Percentiles rank a stretch among this genome's conserved stretches.
Evolutionary conservation across 179 eudicot species (phyloP).

Genomic region (Silene noctiflora): DNA sequence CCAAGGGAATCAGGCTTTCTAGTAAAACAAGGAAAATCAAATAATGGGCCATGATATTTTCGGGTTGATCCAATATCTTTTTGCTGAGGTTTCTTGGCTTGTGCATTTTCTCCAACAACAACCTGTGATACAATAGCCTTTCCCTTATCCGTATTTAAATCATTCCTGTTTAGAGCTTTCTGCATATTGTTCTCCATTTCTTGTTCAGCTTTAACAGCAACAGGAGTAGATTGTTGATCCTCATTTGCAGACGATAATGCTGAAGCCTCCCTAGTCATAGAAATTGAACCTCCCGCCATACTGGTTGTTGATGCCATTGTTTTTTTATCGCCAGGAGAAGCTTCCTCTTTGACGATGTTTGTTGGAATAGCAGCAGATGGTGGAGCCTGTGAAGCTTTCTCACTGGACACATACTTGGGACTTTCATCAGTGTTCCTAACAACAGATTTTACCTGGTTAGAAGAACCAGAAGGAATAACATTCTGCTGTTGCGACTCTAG

Average conservation of each 20-base stretch:
- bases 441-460: constrained; percentile 46
- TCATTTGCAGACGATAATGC: constrained; percentile 57
- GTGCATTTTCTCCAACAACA: constrained; percentile 53
- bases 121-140: constrained; percentile 55
- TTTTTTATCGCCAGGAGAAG: constrained; percentile 50
- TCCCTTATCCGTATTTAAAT: constrained; percentile 52
- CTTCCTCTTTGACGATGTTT: constrained; percentile 47
- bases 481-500: constrained; percentile 60
- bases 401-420: constrained; percentile 41
- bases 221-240: constrained; percentile 39
- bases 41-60: constrained; percentile 92
- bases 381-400: constrained; percentile 46
- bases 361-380: constrained; percentile 35
- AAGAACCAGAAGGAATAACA: constrained; percentile 40
- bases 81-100: constrained; percentile 61
- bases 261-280: constrained; percentile 46
- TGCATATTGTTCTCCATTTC: constrained; percentile 51
- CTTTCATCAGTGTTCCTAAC: constrained; percentile 46
- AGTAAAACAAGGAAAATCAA: constrained; percentile 92
- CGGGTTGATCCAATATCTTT: constrained; percentile 64
- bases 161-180: constrained; percentile 43
- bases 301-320: constrained; percentile 31
- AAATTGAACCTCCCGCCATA: constrained; percentile 35
- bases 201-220: constrained; percentile 54
- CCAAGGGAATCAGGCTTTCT: constrained; percentile 80